Percentiles rank a stretch among this genome's conserved stretches.
Conservation (phyloP, 148 eudicot genomes). For the Camellia japonica region DNA sequence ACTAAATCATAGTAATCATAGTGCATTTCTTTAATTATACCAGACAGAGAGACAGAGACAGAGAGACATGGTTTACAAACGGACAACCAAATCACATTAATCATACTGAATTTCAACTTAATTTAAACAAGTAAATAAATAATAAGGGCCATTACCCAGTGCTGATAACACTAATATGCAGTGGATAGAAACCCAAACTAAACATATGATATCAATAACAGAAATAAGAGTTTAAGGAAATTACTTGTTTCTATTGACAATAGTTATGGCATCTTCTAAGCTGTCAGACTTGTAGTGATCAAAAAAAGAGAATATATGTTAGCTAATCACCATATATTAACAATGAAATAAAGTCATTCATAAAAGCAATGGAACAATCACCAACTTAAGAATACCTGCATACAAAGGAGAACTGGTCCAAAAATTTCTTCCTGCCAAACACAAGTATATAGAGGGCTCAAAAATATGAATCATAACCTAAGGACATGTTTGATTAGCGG, state of each 20-base stretch:
- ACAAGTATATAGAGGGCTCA: background rate
- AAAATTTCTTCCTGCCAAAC: constrained; percentile 36
- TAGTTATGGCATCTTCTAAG: constrained; percentile 43
- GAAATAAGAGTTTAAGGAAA: constrained; percentile 6
- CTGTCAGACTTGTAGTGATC: constrained; percentile 31
- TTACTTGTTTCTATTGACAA: constrained; percentile 39
- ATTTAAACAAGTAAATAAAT: background rate
- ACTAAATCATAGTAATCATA: background rate
- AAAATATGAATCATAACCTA: background rate
- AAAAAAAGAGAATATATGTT: background rate
- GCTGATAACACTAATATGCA: background rate
- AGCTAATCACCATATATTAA: constrained; percentile 1
- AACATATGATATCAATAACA: background rate
- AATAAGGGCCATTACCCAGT: background rate
- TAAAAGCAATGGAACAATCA: background rate
- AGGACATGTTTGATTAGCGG: too few species aligned
- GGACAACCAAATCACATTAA: background rate
- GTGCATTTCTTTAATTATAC: background rate
- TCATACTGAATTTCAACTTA: background rate
- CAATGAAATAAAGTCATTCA: background rate
- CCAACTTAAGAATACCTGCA: constrained; percentile 24
- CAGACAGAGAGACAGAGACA: background rate
- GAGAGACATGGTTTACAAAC: background rate
- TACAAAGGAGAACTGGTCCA: constrained; percentile 46
- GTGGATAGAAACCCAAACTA: background rate